Evolutionary conservation across 2,329 filamentous ascomycete genomes (phyloP), one percentile per base, ranked within the genome.

Genomic region (Fusarium bulbicola): DNA sequence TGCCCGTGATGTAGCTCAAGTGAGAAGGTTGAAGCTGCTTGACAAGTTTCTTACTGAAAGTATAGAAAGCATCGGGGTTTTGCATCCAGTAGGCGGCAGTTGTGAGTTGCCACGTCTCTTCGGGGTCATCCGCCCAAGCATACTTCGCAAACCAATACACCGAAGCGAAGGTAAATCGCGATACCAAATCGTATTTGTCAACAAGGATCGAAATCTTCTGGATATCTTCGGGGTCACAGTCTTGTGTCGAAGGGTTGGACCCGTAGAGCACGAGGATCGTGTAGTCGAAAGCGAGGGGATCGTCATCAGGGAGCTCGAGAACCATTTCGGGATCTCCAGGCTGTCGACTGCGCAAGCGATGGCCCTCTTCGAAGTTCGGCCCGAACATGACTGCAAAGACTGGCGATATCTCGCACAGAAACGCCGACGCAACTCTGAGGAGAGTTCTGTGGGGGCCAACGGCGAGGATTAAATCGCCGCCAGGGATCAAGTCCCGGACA

Each of bases 341-440:
- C 20, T 65, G 43, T 3, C n/a, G 34, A 5, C 9, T 56, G 24
- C 49, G 54, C 15, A 72, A 30, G 9, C 49, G 46, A 6, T 69
- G 50, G 4, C 68, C 68, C 34, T 72, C 63, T 32, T 53, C 59
- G 7, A 72, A 72, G 24, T 63, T 39, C 2, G 65, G 59, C 2
- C 62, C 60, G 13, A 74, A 64, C 68, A 74, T 74, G 1, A 60
- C 72, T 2, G 46, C 24, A 6, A 74, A 70, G 1, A 73, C 62
- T 1, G 62, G 68, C 20, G 72, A 74, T 15, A 70, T 65, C 4
- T 66, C 47, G 37, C 60, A 73, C 4, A 81, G 53, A 15, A 78
- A 70, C 37, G 62, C 52, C 1, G 73, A 78, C 20, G 69, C 50
- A 7, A 78, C 59, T 14, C 40, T 58, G 2, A 74, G 30, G 45